Percentiles rank a stretch among this genome's conserved stretches.
Conservation (phyloP, 768 basidiomycete species). For the Stropharia rugosoannulata region DNA sequence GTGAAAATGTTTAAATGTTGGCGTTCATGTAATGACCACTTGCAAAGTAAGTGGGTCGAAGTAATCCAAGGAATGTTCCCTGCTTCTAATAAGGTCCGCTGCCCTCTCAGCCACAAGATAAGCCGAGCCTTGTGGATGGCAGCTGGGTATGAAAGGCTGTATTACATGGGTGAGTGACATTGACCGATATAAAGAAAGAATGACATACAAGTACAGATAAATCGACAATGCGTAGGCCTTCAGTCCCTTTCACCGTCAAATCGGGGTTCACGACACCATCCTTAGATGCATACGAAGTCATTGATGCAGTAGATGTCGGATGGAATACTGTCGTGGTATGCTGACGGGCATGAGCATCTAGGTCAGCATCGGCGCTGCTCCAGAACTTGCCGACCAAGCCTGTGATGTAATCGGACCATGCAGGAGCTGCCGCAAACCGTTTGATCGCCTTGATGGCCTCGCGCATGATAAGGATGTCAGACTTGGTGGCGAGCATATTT, state of each 20-base stretch:
- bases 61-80: not conserved
- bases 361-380: slow-evolving; percentile 17
- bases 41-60: not conserved
- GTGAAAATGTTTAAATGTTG: not conserved
- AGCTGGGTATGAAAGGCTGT: slow-evolving; percentile 25
- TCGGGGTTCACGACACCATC: slow-evolving; percentile 31
- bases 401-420: slow-evolving; percentile 24
- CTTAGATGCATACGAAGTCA: slow-evolving; percentile 19
- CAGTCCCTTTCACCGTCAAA: slow-evolving; percentile 27
- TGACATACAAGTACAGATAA: slow-evolving; percentile 19
- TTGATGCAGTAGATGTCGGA: slow-evolving; percentile 24
- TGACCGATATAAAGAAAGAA: slow-evolving; percentile 8
- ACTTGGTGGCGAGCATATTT: slow-evolving; percentile 33
- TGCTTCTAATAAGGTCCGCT: slow-evolving; percentile 26
- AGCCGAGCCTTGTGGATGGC: slow-evolving; percentile 30
- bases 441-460: slow-evolving; percentile 20
- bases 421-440: slow-evolving; percentile 20
- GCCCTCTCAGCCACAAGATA: slow-evolving; percentile 32
- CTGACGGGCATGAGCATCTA: slow-evolving; percentile 20
- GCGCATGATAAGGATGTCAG: slow-evolving; percentile 26
- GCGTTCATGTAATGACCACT: not conserved
- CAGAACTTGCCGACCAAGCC: slow-evolving; percentile 14
- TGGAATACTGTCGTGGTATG: slow-evolving; percentile 22
- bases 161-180: not conserved
- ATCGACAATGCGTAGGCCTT: slow-evolving; percentile 34